Base-by-base conservation (phyloP, 2,329 filamentous ascomycete genomes). In the Cladorrhinum sp. region DNA sequence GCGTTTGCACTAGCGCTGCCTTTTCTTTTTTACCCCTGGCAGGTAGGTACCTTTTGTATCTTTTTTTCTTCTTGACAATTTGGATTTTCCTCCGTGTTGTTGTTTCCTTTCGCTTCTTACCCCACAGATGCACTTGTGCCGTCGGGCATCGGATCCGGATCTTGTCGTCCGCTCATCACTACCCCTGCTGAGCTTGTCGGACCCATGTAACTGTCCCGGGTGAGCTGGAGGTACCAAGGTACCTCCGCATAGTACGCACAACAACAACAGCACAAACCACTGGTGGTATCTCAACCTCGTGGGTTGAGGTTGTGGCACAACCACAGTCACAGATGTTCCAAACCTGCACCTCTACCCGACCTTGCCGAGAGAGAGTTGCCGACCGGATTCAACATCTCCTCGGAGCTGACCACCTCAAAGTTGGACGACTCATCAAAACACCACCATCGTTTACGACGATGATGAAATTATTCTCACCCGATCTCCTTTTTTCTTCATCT, bases 1-100 rank as follows among this genome's bases (percentile, higher is more conserved):
- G 67, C 61, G 50, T 46, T 20, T 36, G 42, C 58, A 39, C 58
- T 65, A 62, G 53, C 48, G 50, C 20, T n/a, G 33, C 42, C 7
- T 18, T 46, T n/a, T 48, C 7, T 18, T 46, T 28, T 28, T n/a
- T 39, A 42, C 30, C 36, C 52, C 50, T 58, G 59, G 28, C 46
- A 28, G n/a, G 46, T 42, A 46, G 20, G 30, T 51, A 14, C 24
- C 16, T 51, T 26, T 57, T 14, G 21, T 30, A 21, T 50, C 30
- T 30, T 48, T 36, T 28, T 24, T 51, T 55, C n/a, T 46, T 60
- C 33, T 55, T 59, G 33, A 46, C n/a, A 1, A 30, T 59, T 50
- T 58, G 49, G 26, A 30, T 26, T 39, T 28, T 36, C 30, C 26
- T 30, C 33, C n/a, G 9, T 46, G n/a, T 26, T 20, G 10, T 39